phyloP scores from a whole-genome alignment of 176 grass and related monocot genomes.

The Alopecurus myosuroides region DNA sequence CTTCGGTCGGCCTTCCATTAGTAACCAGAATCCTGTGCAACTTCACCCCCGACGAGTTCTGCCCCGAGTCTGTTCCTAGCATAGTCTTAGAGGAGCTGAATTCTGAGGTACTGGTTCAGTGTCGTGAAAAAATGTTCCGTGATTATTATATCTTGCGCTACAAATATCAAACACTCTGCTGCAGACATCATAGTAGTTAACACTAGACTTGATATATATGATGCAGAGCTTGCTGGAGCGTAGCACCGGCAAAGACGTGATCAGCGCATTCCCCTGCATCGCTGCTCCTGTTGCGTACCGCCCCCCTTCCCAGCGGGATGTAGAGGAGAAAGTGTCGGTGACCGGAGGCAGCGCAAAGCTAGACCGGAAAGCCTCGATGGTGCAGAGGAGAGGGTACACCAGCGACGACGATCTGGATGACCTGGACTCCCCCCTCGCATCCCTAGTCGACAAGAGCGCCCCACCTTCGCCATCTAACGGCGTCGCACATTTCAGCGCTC shows the following conservation, averaged over 20 bases:
- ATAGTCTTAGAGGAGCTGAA: conserved; percentile 82
- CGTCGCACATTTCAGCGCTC: not conserved
- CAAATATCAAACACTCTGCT: not conserved
- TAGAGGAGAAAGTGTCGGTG: conserved; percentile 51
- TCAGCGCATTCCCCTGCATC: conserved; percentile 43
- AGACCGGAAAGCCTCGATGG: conserved; percentile 54
- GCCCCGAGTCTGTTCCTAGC: conserved; percentile 78
- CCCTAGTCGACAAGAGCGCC: conserved; percentile 42
- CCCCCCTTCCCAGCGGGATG: conserved; percentile 28
- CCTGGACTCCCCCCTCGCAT: conserved; percentile 56
- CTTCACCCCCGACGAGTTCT: conserved; percentile 92
- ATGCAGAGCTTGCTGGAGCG: conserved; percentile 68
- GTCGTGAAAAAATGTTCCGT: not conserved
- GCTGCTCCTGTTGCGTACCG: conserved; percentile 48
- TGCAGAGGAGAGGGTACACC: conserved; percentile 68
- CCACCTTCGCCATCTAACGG: conserved; percentile 32
- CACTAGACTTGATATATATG: not conserved
- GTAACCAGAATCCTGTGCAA: conserved; percentile 87
- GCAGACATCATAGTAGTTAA: not conserved
- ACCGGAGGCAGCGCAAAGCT: conserved; percentile 24
- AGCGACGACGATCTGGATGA: conserved; percentile 78
- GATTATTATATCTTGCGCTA: not conserved
- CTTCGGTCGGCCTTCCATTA: conserved; percentile 65
- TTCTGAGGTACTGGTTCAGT: conserved; percentile 63
- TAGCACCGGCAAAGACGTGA: conserved; percentile 5